Conservation (phyloP, 1,284 basidiomycete genomes). For the Volvariella surrecta region DNA sequence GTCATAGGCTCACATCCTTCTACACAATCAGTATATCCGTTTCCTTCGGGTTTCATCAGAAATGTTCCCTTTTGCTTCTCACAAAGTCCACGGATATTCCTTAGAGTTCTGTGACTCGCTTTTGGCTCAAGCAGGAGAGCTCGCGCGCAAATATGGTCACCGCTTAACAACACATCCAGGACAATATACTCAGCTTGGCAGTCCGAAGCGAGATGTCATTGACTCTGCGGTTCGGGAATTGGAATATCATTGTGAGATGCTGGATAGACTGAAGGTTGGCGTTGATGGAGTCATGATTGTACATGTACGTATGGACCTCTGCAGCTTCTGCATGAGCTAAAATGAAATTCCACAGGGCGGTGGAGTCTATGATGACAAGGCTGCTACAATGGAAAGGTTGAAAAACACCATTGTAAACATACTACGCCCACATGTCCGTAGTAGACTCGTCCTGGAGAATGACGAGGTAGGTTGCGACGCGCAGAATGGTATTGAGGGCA, state of each 20-base stretch:
- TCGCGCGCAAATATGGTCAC: conserved; percentile 74
- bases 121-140: conserved; percentile 51
- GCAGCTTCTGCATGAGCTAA: not conserved
- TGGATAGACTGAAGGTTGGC: conserved; percentile 76
- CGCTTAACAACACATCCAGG: conserved; percentile 85
- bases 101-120: conserved; percentile 57
- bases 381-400: conserved; percentile 62
- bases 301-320: conserved; percentile 37
- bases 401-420: conserved; percentile 55
- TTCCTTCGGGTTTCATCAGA: conserved; percentile 84
- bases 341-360: conserved; percentile 38
- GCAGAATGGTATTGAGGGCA: not conserved
- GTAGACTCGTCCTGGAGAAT: conserved; percentile 81
- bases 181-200: conserved; percentile 81
- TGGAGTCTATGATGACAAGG: conserved; percentile 78
- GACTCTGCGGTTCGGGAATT: conserved; percentile 73
- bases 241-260: conserved; percentile 79
- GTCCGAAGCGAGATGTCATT: conserved; percentile 67
- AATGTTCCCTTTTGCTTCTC: conserved; percentile 89
- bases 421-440: conserved; percentile 58
- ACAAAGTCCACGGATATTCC: conserved; percentile 72
- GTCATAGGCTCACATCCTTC: not conserved
- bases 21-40: conserved; percentile 42
- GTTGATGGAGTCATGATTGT: conserved; percentile 75
- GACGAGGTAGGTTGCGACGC: conserved; percentile 57